phyloP scores from a whole-genome alignment of 108 stramenopile species.

The Pseudonitzschia multistriata region DNA sequence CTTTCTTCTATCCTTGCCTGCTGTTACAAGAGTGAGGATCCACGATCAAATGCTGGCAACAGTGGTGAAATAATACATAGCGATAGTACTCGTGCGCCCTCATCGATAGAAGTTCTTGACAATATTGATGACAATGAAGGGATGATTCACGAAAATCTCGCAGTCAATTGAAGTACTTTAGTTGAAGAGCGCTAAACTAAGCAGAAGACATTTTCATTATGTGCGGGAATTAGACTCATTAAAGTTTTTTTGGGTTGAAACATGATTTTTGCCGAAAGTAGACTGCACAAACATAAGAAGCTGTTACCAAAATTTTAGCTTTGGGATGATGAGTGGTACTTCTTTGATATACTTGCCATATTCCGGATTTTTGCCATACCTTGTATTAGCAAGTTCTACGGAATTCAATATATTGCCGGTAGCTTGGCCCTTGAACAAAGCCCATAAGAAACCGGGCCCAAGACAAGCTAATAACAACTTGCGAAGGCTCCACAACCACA shows the following conservation, averaged over 20 bases:
- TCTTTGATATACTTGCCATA: conserved; percentile 48
- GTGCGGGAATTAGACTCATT: neutral
- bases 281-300: too few species aligned
- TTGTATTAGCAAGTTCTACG: conserved; percentile 40
- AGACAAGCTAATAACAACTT: conserved; percentile 45
- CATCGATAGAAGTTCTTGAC: neutral
- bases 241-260: neutral
- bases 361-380: conserved; percentile 60
- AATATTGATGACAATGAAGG: neutral
- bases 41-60: neutral
- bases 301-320: conserved; percentile 16
- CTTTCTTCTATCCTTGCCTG: conserved; percentile 3
- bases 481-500: conserved; percentile 29
- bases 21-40: conserved; percentile 9
- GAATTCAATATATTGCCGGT: conserved; percentile 47
- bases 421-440: conserved; percentile 62
- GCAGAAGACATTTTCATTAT: neutral
- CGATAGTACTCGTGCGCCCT: neutral
- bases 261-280: neutral
- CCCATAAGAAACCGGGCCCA: conserved; percentile 61
- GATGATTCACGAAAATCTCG: neutral
- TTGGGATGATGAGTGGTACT: conserved; percentile 61
- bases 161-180: neutral
- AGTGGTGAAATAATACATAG: neutral
- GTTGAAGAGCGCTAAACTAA: too few species aligned